Base-by-base conservation (phyloP, 2,329 filamentous ascomycete genomes). In the Incumbomyces lentus region DNA sequence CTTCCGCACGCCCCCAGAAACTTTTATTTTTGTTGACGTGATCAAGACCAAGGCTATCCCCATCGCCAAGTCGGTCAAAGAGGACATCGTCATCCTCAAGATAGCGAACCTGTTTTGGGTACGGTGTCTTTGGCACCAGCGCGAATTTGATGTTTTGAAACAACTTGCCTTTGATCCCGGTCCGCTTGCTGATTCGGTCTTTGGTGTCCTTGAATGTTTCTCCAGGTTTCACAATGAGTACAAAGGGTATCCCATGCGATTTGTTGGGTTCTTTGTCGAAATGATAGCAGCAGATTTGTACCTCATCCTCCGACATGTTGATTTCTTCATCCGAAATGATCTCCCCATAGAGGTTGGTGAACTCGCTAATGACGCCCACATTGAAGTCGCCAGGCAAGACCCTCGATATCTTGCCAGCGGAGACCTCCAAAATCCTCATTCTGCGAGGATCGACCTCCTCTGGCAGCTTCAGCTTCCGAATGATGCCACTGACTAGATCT, bases 111-210 rank as follows among this genome's bases (percentile, higher is more conserved):
- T 84, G 87, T 13, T 36, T 31, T 22, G 8, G 80, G 65, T 86
- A 93, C 43, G 79, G 74, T 56, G 68, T 57, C 62, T 84, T 74
- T 63, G 81, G 73, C 43, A 95, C 76, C 29, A 94, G 67, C 6
- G 88, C 85, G 70, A 98, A 95, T 66, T 93, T 95, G 66, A 98
- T 92, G 73, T 96, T 96, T 66, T 98, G 90, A 56, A 98, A 89
- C 55, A 87, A 87, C 73, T 98, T 98, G 64, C 92, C 93, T 67
- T 95, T 95, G 68, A 98, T 82, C 19, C 89, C 89, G 1, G 86
- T 95, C 49, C 90, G 77, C 65, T 89, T 90, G 57, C 92, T 89
- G 3, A 98, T 72, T n/a, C 92, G 81, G 68, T 94, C 87, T 70
- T 90, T 95, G 36, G 89, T 95, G 30, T 96, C 86, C 49, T 79